A percentile compares a stretch with the other conserved stretches of the same genome.
phyloP scores from a whole-genome alignment of 2,329 filamentous ascomycete genomes.

The Monosporascus sp. region DNA sequence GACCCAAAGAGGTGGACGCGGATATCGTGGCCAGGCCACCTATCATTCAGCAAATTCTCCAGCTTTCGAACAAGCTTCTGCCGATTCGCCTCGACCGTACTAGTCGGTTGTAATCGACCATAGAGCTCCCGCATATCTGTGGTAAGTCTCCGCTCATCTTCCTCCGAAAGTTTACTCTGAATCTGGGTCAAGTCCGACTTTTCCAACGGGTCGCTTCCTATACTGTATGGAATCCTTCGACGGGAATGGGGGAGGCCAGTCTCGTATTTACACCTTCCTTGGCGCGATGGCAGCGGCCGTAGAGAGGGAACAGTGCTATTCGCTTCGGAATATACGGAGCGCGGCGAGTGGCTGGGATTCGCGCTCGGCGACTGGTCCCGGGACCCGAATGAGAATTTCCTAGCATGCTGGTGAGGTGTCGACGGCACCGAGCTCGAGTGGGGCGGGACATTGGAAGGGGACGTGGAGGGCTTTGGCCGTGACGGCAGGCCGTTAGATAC shows the following conservation, averaged over 20 bases:
- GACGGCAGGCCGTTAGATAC: slow-evolving; percentile 17
- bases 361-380: slow-evolving; percentile 74
- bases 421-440: slow-evolving; percentile 89
- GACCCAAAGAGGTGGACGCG: slow-evolving; percentile 95
- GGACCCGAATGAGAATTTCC: slow-evolving; percentile 76
- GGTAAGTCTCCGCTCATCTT: slow-evolving; percentile 70
- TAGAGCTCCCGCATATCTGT: slow-evolving; percentile 84
- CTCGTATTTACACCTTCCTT: slow-evolving; percentile 77
- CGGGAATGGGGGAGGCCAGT: slow-evolving; percentile 76
- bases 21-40: slow-evolving; percentile 90
- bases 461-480: slow-evolving; percentile 21
- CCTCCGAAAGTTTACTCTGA: slow-evolving; percentile 63
- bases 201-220: slow-evolving; percentile 75
- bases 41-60: slow-evolving; percentile 78
- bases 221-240: slow-evolving; percentile 84
- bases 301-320: slow-evolving; percentile 68
- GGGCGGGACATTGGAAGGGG: slow-evolving; percentile 45
- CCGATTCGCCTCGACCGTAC: slow-evolving; percentile 71
- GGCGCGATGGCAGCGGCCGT: slow-evolving; percentile 55
- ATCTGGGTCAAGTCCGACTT: slow-evolving; percentile 66
- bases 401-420: slow-evolving; percentile 83
- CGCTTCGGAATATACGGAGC: slow-evolving; percentile 85
- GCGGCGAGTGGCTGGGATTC: slow-evolving; percentile 74
- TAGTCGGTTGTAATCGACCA: slow-evolving; percentile 74
- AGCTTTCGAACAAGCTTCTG: slow-evolving; percentile 78